A percentile compares a stretch with the other conserved stretches of the same genome.
These are phyloP conservation scores for Oidiodendron maius DNA, from an alignment of 495 filamentous ascomycete species.

Conservation along the genomic window DNA sequence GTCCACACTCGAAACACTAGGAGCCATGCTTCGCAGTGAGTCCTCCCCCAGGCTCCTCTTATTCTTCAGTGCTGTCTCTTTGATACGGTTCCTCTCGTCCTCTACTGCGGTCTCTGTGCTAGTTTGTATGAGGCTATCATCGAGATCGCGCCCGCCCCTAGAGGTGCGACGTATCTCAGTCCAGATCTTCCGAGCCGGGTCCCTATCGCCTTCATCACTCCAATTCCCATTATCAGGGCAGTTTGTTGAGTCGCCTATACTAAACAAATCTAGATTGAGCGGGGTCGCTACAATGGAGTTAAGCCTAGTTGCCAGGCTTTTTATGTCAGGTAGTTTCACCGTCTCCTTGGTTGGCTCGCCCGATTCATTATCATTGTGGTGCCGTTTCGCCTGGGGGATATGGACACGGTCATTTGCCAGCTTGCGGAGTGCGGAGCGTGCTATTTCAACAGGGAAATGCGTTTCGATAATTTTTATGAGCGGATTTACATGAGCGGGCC, in stretches of 20 bases:
- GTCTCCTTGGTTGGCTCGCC: constrained; percentile 12
- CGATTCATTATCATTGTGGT: background rate
- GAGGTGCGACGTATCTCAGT: constrained; percentile 30
- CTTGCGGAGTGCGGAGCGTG: constrained; percentile 32
- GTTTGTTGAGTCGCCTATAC: background rate
- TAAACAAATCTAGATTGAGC: background rate
- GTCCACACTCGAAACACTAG: constrained; percentile 30
- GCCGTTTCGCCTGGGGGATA: constrained; percentile 6
- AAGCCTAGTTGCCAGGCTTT: constrained; percentile 12
- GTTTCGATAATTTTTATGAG: constrained; percentile 36
- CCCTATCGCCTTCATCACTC: constrained; percentile 14
- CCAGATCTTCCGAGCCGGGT: constrained; percentile 42
- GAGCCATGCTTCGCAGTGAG: constrained; percentile 36
- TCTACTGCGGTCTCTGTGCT: constrained; percentile 8
- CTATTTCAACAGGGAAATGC: constrained; percentile 34
- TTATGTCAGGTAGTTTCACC: constrained; percentile 2
- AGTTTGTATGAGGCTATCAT: constrained; percentile 14
- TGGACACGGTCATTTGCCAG: constrained; percentile 15
- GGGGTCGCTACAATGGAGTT: constrained; percentile 10
- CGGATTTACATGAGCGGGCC: constrained; percentile 24
- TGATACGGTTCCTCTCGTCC: constrained; percentile 26
- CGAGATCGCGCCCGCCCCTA: constrained; percentile 11
- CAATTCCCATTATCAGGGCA: background rate
- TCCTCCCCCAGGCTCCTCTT: constrained; percentile 35
- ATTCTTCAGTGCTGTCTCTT: constrained; percentile 34